These are phyloP conservation scores for Akanthomyces lecanii DNA, from an alignment of 2,329 filamentous ascomycete genomes.

Conservation along the genomic window DNA sequence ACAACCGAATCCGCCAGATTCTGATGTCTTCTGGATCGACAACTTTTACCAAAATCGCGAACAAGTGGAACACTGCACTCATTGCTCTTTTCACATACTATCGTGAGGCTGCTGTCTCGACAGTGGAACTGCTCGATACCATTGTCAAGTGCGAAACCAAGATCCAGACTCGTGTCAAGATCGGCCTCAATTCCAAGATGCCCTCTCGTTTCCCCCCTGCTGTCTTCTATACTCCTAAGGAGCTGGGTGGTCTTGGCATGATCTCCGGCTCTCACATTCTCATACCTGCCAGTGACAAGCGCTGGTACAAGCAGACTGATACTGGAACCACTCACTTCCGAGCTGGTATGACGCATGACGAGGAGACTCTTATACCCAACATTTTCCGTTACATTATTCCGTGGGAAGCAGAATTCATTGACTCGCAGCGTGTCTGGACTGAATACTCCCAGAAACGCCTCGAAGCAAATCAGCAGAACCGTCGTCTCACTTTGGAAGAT, in stretches of 20 bases:
- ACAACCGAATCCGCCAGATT: conserved; percentile 97
- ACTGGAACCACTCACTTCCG: conserved; percentile 95
- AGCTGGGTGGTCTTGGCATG: conserved; percentile 95
- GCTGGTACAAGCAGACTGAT: conserved; percentile 98
- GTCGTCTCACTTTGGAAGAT: conserved; percentile 89
- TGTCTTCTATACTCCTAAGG: conserved; percentile 98
- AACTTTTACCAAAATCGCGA: conserved; percentile 98
- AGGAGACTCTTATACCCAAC: conserved; percentile 96
- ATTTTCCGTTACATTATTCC: conserved; percentile 99
- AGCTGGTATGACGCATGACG: conserved; percentile 95
- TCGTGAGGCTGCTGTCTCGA: conserved; percentile 93
- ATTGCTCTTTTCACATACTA: conserved; percentile 99
- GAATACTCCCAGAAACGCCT: conserved; percentile 97
- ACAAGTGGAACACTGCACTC: conserved; percentile 98
- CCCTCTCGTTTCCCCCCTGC: conserved; percentile 96
- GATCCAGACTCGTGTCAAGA: conserved; percentile 98
- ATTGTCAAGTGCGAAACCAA: conserved; percentile 99
- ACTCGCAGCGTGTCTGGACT: conserved; percentile 98
- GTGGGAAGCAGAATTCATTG: conserved; percentile 98
- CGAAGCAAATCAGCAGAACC: conserved; percentile 96
- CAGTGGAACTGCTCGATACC: conserved; percentile 87
- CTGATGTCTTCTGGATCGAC: conserved; percentile 99
- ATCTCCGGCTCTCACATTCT: conserved; percentile 97
- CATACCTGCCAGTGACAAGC: conserved; percentile 94
- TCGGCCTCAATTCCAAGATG: conserved; percentile 98